Conservation (phyloP, 192 early-diverging fungal genomes). For the Linnemannia exigua region DNA sequence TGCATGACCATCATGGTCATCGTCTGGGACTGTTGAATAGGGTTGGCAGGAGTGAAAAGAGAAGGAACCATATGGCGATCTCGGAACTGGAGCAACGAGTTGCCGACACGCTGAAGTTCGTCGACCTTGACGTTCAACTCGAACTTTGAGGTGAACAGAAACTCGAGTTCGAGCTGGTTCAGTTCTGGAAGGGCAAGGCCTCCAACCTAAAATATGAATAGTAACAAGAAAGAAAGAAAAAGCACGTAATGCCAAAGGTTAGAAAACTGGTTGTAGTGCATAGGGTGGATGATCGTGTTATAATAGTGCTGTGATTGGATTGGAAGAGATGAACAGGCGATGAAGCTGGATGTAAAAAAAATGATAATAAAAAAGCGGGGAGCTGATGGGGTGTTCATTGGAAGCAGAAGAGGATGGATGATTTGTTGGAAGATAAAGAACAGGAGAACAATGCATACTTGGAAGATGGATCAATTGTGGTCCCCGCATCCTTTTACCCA, state of each 20-base stretch:
- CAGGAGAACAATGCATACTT: neutral
- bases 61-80: constrained; percentile 19
- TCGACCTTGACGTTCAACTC: constrained; percentile 74
- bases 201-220: constrained; percentile 71
- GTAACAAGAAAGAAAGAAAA: neutral
- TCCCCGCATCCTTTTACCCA: neutral
- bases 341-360: neutral
- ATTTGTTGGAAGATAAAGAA: neutral
- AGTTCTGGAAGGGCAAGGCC: constrained; percentile 77
- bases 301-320: neutral
- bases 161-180: constrained; percentile 83
- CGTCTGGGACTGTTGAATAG: constrained; percentile 1
- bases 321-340: neutral
- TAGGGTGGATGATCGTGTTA: neutral
- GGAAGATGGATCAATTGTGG: no score
- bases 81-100: constrained; percentile 33
- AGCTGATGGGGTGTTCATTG: neutral
- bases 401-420: neutral
- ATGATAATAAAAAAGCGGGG: neutral
- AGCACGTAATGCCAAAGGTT: neutral
- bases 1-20: constrained; percentile 2
- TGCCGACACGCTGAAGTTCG: constrained; percentile 66
- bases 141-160: constrained; percentile 79
- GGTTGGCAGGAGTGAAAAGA: neutral
- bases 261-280: neutral